Percentiles rank a stretch among this genome's conserved stretches.
phyloP scores from a whole-genome alignment of 148 eudicot genomes.

The Silene latifolia region DNA sequence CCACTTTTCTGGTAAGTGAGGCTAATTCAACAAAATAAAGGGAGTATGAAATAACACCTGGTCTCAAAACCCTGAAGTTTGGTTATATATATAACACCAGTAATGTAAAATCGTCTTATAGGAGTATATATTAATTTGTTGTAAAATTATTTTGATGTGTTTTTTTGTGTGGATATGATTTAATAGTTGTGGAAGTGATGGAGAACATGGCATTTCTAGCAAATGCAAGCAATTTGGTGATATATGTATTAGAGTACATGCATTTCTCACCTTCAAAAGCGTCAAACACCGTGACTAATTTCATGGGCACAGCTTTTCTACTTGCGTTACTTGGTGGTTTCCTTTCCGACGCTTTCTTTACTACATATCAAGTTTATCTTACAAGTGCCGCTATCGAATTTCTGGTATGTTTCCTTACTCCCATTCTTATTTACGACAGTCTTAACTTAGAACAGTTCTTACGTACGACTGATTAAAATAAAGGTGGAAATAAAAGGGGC shows the following conservation, averaged over 20 bases:
- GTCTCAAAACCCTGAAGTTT: neutral
- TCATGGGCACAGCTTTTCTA: slow-evolving; percentile 83
- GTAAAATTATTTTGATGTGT: neutral
- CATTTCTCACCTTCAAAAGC: slow-evolving; percentile 54
- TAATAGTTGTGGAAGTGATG: slow-evolving; percentile 54
- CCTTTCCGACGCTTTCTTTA: slow-evolving; percentile 64
- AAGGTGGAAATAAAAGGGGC: too few species aligned
- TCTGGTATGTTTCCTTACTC: slow-evolving; percentile 35
- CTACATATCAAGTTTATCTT: slow-evolving; percentile 52
- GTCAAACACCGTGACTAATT: slow-evolving; percentile 63
- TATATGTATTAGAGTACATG: slow-evolving; percentile 55
- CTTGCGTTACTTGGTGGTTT: slow-evolving; percentile 75
- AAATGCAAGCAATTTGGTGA: slow-evolving; percentile 76
- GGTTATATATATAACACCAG: neutral
- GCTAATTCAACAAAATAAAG: too few species aligned
- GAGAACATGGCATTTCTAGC: slow-evolving; percentile 77
- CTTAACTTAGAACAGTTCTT: too few species aligned
- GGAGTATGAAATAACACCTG: too few species aligned
- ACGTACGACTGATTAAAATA: too few species aligned
- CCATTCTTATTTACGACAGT: neutral
- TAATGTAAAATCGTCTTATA: neutral
- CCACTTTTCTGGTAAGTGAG: too few species aligned
- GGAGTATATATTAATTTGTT: neutral
- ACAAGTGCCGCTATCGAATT: slow-evolving; percentile 50
- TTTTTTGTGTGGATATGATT: neutral